phyloP scores from a whole-genome alignment of 495 filamentous ascomycete species.

The Penicillium riverlandense region DNA sequence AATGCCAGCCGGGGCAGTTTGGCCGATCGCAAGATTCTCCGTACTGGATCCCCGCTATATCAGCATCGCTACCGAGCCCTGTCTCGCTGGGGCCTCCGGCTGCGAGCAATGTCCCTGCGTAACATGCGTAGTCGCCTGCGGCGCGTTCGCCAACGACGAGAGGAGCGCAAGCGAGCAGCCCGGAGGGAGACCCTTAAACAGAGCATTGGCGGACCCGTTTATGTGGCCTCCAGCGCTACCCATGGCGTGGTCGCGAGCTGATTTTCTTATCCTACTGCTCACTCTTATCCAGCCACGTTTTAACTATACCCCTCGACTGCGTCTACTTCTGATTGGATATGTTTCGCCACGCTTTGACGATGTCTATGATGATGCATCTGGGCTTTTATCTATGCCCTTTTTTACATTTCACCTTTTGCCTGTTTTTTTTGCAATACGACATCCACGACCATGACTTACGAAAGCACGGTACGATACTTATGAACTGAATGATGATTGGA shows the following conservation, averaged over 20 bases:
- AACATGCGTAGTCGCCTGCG: constrained; percentile 46
- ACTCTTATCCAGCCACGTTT: constrained; percentile 4
- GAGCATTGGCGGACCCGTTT: constrained; percentile 49
- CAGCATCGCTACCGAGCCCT: constrained; percentile 33
- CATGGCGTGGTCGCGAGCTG: constrained; percentile 7
- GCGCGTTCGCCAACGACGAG: constrained; percentile 51
- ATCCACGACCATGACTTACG: constrained; percentile 9
- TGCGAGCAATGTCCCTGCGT: constrained; percentile 47
- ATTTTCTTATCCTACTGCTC: not conserved
- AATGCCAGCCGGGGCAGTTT: constrained; percentile 27
- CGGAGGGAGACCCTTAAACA: constrained; percentile 57
- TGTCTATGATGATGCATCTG: constrained; percentile 13
- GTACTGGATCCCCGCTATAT: constrained; percentile 24
- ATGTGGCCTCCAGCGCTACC: constrained; percentile 25
- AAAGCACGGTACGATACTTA: too few relatives aligned
- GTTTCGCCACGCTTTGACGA: constrained; percentile 11
- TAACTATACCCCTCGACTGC: not conserved
- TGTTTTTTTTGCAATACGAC: constrained; percentile 13
- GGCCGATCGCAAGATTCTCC: constrained; percentile 23
- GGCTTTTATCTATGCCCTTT: constrained; percentile 1
- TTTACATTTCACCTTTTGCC: constrained; percentile 1
- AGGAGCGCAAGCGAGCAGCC: constrained; percentile 50
- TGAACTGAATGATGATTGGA: too few relatives aligned
- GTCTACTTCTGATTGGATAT: constrained; percentile 9
- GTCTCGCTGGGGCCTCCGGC: constrained; percentile 40